A percentile compares a stretch with the other conserved stretches of the same genome.
phyloP scores from a whole-genome alignment of 176 grass and related monocot genomes.

The Zea luxurians region DNA sequence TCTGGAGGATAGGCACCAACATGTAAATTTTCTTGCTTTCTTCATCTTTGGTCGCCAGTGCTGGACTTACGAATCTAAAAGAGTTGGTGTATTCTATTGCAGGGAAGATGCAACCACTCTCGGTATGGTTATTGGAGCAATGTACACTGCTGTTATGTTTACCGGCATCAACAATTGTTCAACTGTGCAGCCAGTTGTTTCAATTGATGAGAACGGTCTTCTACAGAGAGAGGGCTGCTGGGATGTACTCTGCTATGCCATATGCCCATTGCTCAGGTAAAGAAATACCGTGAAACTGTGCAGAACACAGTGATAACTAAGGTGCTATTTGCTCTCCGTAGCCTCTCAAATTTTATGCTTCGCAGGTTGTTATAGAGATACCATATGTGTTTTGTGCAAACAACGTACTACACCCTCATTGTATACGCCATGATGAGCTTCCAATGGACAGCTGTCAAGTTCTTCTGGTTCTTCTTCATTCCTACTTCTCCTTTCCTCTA shows the following conservation, averaged over 20 bases:
- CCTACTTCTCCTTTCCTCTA: conserved; percentile 98
- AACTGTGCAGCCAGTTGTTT: conserved; percentile 84
- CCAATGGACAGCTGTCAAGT: conserved; percentile 90
- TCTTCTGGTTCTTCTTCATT: conserved; percentile 97
- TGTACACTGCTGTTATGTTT: conserved; percentile 94
- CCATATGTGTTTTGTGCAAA: conserved; percentile 88
- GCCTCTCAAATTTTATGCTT: conserved; percentile 34
- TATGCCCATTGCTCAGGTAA: conserved; percentile 98
- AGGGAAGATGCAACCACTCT: conserved; percentile 75
- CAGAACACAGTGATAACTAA: conserved; percentile 26
- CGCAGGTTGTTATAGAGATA: conserved; percentile 91
- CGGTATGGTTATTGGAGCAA: conserved; percentile 82
- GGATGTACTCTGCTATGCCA: conserved; percentile 94
- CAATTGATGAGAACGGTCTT: conserved; percentile 94
- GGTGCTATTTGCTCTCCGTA: neutral
- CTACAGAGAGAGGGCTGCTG: conserved; percentile 94
- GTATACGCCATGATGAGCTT: conserved; percentile 99
- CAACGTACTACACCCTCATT: conserved; percentile 70
- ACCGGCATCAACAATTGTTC: conserved; percentile 89
- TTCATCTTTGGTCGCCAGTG: conserved; percentile 22
- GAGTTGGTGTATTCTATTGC: conserved; percentile 37
- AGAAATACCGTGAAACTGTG: conserved; percentile 20
- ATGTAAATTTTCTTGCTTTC: conserved; percentile 49
- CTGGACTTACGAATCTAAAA: conserved; percentile 21
- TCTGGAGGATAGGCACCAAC: conserved; percentile 84